Conservation (phyloP, 495 filamentous ascomycete genomes). For the Letharia columbiana region DNA sequence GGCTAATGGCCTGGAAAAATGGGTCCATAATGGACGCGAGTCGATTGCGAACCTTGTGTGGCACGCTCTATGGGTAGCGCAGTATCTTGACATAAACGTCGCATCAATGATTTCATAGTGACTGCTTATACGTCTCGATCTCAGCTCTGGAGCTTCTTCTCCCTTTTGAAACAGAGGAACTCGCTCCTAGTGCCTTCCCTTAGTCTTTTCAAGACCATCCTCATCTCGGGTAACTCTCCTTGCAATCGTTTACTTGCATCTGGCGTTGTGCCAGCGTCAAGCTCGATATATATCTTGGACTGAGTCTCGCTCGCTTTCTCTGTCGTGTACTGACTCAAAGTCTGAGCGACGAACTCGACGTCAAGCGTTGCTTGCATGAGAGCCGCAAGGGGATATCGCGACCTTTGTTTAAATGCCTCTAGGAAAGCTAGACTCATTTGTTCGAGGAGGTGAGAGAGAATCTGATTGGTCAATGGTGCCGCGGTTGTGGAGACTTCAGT, state of each 20-base stretch:
- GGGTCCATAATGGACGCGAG: too few relatives aligned
- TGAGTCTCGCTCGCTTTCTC: constrained; percentile 72
- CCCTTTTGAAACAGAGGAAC: constrained; percentile 70
- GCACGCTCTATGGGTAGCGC: constrained; percentile 1
- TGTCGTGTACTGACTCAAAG: constrained; percentile 75
- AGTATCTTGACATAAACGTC: background rate
- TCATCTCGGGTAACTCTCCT: constrained; percentile 81
- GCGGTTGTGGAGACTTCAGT: constrained; percentile 82
- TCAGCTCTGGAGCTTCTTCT: constrained; percentile 15
- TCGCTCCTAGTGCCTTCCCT: constrained; percentile 75
- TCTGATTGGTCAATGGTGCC: constrained; percentile 56
- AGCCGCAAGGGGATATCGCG: constrained; percentile 61
- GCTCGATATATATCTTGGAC: constrained; percentile 77
- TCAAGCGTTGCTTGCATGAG: constrained; percentile 96
- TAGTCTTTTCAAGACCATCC: constrained; percentile 70
- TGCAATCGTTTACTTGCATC: constrained; percentile 71
- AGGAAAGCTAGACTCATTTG: constrained; percentile 63
- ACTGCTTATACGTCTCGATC: background rate
- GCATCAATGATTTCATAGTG: background rate
- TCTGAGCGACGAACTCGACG: constrained; percentile 94
- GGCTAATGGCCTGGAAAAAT: background rate
- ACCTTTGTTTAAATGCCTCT: constrained; percentile 56
- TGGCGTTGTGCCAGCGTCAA: constrained; percentile 79
- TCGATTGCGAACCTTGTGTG: background rate
- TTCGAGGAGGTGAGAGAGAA: constrained; percentile 75